A percentile compares a stretch with the other conserved stretches of the same genome.
These are phyloP conservation scores for Xylariaceae sp. DNA, from an alignment of 2,329 filamentous ascomycete genomes.

Conservation along the genomic window DNA sequence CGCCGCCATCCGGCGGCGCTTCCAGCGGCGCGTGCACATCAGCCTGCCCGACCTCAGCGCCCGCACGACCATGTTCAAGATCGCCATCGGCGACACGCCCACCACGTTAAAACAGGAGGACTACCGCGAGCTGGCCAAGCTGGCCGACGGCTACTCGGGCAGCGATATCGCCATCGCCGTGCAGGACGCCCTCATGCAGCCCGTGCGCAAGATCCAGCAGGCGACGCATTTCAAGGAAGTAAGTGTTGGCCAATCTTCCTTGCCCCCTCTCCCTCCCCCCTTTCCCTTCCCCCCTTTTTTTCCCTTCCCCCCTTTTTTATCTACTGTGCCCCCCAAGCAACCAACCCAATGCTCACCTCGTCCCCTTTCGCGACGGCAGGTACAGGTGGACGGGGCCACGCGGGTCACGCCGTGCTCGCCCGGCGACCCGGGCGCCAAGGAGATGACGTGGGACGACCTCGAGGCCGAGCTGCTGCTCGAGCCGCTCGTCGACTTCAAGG, in stretches of 20 bases:
- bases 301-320: neutral
- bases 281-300: neutral
- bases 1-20: slow-evolving; percentile 88
- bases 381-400: slow-evolving; percentile 57
- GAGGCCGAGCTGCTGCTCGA: slow-evolving; percentile 79
- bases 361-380: too few relatives aligned
- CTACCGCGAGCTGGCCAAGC: slow-evolving; percentile 68
- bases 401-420: slow-evolving; percentile 89
- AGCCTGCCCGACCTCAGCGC: slow-evolving; percentile 81
- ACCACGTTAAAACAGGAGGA: slow-evolving; percentile 74
- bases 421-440: slow-evolving; percentile 73
- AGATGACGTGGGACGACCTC: slow-evolving; percentile 91
- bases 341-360: too few relatives aligned
- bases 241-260: slow-evolving; percentile 18
- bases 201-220: slow-evolving; percentile 91
- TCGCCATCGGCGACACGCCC: slow-evolving; percentile 87
- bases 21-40: slow-evolving; percentile 94
- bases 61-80: slow-evolving; percentile 88
- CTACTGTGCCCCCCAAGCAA: too few relatives aligned
- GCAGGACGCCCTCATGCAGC: slow-evolving; percentile 95
- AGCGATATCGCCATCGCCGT: slow-evolving; percentile 95
- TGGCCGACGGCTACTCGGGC: slow-evolving; percentile 91
- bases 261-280: neutral
- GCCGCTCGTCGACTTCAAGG: slow-evolving; percentile 78
- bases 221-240: slow-evolving; percentile 97